Evolutionary conservation across 805 yeast genomes (phyloP).

Genomic region (Monosporozyma servazzii): DNA sequence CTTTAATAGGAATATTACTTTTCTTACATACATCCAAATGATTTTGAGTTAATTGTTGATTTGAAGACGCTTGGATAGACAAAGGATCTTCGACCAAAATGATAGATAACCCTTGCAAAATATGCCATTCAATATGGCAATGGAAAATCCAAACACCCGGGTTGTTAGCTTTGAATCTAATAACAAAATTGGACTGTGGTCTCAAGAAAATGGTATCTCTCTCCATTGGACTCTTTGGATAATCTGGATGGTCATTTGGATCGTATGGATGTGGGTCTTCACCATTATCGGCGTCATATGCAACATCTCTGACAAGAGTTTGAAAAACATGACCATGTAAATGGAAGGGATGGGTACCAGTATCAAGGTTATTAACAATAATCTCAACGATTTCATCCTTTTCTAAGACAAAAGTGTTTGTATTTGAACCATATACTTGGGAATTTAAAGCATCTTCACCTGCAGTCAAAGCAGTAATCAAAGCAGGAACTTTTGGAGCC

Average conservation of each 20-base stretch:
- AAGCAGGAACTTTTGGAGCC: slow-evolving; percentile 77
- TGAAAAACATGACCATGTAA: slow-evolving; percentile 87
- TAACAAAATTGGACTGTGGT: slow-evolving; percentile 76
- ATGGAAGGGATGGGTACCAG: slow-evolving; percentile 97
- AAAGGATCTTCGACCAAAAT: slow-evolving; percentile 76
- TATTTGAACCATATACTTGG: slow-evolving; percentile 64
- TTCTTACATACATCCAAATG: slow-evolving; percentile 52
- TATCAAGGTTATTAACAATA: slow-evolving; percentile 74
- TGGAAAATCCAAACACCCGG: slow-evolving; percentile 99
- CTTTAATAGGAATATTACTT: slow-evolving; percentile 44
- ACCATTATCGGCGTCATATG: slow-evolving; percentile 42
- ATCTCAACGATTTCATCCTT: slow-evolving; percentile 57
- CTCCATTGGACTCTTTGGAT: slow-evolving; percentile 69
- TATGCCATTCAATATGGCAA: slow-evolving; percentile 98
- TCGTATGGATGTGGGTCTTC: slow-evolving; percentile 50
- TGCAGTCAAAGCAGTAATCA: slow-evolving; percentile 69
- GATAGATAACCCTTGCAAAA: slow-evolving; percentile 85
- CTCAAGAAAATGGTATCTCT: slow-evolving; percentile 76
- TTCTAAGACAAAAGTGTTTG: slow-evolving; percentile 61
- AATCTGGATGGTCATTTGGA: slow-evolving; percentile 38
- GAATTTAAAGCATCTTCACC: slow-evolving; percentile 49
- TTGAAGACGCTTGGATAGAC: slow-evolving; percentile 43
- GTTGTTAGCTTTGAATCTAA: slow-evolving; percentile 84
- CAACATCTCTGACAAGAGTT: slow-evolving; percentile 60
- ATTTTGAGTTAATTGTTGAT: slow-evolving; percentile 53